Percentiles rank a stretch among this genome's conserved stretches.
Evolutionary conservation across 805 yeast genomes (phyloP).

Genomic region (Metschnikowia hibisci): DNA sequence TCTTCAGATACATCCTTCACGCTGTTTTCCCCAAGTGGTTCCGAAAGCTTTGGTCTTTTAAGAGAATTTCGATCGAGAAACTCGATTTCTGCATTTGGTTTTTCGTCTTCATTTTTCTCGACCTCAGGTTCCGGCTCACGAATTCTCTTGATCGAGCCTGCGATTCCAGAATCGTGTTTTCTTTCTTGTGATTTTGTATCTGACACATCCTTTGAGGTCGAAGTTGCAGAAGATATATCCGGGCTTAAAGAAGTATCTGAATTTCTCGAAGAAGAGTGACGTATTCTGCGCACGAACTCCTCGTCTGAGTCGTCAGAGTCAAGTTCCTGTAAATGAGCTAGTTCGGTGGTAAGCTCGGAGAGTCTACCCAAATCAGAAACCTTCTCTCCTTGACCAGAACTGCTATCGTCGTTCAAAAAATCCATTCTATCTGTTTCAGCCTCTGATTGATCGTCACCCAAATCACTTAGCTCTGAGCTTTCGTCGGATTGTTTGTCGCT

Average conservation of each 20-base stretch:
- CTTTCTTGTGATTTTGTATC: neutral
- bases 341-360: constrained; percentile 37
- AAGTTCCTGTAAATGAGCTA: constrained; percentile 38
- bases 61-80: neutral
- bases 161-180: constrained; percentile 4
- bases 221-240: constrained; percentile 1
- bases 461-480: constrained; percentile 45
- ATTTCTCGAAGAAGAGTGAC: constrained; percentile 2
- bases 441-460: constrained; percentile 67
- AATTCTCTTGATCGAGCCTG: constrained; percentile 5
- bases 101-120: constrained; percentile 1
- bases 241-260: constrained; percentile 4
- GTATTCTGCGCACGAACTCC: constrained; percentile 4
- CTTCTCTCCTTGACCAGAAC: constrained; percentile 19
- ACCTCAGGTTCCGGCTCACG: constrained; percentile 5
- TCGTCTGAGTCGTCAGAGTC: constrained; percentile 31
- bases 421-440: constrained; percentile 92
- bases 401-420: constrained; percentile 35
- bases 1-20: neutral
- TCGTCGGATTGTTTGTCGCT: constrained; percentile 19
- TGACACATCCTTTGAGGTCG: constrained; percentile 1
- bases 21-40: constrained; percentile 2
- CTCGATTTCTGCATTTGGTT: neutral
- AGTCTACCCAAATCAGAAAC: constrained; percentile 36
- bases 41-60: neutral